Evolutionary conservation across 306 rosid species (phyloP).

Genomic region (Astragalus membranaceus): DNA sequence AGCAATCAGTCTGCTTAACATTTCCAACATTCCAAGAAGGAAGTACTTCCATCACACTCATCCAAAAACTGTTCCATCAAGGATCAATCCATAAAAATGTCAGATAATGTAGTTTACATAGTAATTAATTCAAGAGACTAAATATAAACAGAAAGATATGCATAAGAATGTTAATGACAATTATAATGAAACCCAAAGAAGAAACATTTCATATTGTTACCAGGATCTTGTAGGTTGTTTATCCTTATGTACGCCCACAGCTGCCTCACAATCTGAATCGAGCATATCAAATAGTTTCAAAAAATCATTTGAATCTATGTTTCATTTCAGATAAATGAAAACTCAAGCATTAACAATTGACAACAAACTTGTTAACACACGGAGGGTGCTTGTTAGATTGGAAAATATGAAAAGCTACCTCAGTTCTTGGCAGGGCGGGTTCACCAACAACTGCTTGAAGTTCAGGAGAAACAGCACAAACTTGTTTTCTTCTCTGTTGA

Average conservation of each 20-base stretch:
- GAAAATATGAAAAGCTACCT: slow-evolving; percentile 28
- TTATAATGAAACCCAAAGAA: too few relatives aligned
- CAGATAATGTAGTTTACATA: background rate
- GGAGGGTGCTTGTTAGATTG: background rate
- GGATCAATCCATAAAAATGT: slow-evolving; percentile 13
- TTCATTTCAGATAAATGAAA: background rate
- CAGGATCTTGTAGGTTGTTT: slow-evolving; percentile 79
- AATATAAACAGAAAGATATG: too few relatives aligned
- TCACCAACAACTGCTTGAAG: slow-evolving; percentile 70
- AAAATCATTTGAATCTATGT: background rate
- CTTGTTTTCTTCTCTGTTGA: too few relatives aligned
- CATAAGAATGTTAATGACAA: too few relatives aligned
- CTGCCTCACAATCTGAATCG: slow-evolving; percentile 68
- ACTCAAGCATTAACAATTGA: background rate
- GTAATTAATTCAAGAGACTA: background rate
- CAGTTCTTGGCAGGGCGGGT: slow-evolving; percentile 72
- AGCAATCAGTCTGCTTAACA: slow-evolving; percentile 11
- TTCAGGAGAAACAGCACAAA: slow-evolving; percentile 71
- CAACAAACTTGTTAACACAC: background rate
- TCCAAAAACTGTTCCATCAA: slow-evolving; percentile 30
- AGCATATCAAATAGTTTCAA: background rate
- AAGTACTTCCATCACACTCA: slow-evolving; percentile 59
- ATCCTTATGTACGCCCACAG: slow-evolving; percentile 88
- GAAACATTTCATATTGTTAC: slow-evolving; percentile 22
- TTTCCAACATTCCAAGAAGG: slow-evolving; percentile 47